A percentile compares a stretch with the other conserved stretches of the same genome.
Conservation (phyloP, 768 basidiomycete species). For the Rhizopogon vinicolor region DNA sequence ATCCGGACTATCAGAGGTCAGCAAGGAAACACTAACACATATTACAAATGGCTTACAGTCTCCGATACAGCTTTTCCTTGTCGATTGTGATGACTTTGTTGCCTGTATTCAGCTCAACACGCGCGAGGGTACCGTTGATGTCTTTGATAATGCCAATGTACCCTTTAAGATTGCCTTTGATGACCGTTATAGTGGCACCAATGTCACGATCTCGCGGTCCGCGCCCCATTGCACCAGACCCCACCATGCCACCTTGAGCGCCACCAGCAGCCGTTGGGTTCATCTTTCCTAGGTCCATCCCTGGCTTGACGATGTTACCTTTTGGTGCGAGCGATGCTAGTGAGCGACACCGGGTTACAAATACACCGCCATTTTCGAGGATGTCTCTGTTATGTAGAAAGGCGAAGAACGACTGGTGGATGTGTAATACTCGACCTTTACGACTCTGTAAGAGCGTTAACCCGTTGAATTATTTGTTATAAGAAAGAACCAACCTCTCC, state of each 20-base stretch:
- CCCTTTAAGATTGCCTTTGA: constrained; percentile 88
- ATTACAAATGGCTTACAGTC: constrained; percentile 51
- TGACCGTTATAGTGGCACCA: constrained; percentile 71
- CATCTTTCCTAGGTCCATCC: constrained; percentile 84
- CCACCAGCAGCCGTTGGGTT: constrained; percentile 67
- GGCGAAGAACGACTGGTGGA: constrained; percentile 89
- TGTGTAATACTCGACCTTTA: constrained; percentile 88
- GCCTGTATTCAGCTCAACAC: constrained; percentile 87
- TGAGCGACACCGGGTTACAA: constrained; percentile 83
- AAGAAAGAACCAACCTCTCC: constrained; percentile 59
- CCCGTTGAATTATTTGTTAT: neutral
- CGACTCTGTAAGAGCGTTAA: constrained; percentile 46
- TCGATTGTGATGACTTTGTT: constrained; percentile 89
- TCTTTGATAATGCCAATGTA: constrained; percentile 93
- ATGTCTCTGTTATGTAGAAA: constrained; percentile 94
- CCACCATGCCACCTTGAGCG: constrained; percentile 72
- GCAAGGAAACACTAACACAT: neutral
- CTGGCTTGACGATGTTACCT: constrained; percentile 60
- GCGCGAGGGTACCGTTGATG: constrained; percentile 78
- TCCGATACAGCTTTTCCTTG: constrained; percentile 69
- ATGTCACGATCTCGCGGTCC: constrained; percentile 82
- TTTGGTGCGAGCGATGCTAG: constrained; percentile 86
- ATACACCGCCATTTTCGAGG: constrained; percentile 88
- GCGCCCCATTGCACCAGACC: constrained; percentile 71
- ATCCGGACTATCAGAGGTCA: constrained; percentile 38